Evolutionary conservation across 2,329 filamentous ascomycete species (phyloP), one percentile per base, ranked within the genome.

Genomic region (Epichloe bromicola): DNA sequence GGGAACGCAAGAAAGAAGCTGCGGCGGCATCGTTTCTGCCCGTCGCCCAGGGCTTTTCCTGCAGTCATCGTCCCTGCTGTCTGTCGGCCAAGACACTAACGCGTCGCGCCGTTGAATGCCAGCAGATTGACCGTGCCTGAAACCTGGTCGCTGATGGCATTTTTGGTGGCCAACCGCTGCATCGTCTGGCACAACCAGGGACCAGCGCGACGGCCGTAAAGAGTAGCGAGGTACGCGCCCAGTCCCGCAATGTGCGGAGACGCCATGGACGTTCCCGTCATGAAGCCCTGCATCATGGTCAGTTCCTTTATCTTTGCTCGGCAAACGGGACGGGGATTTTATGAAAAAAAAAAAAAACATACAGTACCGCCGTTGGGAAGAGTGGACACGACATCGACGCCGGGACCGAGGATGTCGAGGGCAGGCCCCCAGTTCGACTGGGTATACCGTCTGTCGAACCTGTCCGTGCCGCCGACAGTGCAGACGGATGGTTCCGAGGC

Each of bases 221-320:
- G 23, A 7, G 20, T 37, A 3, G 53, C 52, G 2, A 59, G 41
- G 44, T 56, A 55, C 1, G 63, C 65, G 3, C 61, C 64, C 5
- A 68, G 60, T 4, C 69, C 71, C 12, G 70, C 69, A 6, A 71
- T 62, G 45, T 70, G 69, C 7, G 71, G 70, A 17, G 65, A 65
- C 4, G 71, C 68, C 73, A 75, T 74, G 2, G 69, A 72, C 1
- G 73, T 76, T 38, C 73, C 73, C 43, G 65, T 69, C 26, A 71
- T 58, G 7, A 71, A 62, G 54, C 36, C 63, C 12, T 56, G 14
- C 19, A 38, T 19, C 4, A 36, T 33, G 11, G 6, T 43, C 15
- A 53, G 48, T 36, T 20, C 5, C n/a, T n/a, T 33, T 5, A 23
- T 17, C 10, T 17, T 0, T 10, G 15, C 12, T 14, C 19, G 15